Conservation (phyloP, 305 asterid species). For the Fraxinus floribunda region DNA sequence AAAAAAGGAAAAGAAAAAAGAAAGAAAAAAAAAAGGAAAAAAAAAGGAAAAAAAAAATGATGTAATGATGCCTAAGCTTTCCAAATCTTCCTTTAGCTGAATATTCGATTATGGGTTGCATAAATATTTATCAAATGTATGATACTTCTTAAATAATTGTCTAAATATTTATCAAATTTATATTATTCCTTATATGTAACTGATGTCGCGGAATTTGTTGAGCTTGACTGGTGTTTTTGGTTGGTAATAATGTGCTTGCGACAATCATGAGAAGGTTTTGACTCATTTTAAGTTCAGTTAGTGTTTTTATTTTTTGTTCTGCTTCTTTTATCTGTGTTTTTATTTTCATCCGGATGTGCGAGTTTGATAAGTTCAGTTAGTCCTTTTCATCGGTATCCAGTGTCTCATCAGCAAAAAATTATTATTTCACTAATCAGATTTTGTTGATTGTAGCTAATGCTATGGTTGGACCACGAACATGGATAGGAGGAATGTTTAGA, state of each 20-base stretch:
- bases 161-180: too few species aligned
- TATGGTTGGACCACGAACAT: slow-evolving; percentile 96
- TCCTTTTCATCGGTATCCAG: background rate
- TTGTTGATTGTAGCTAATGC: slow-evolving; percentile 70
- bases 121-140: too few species aligned
- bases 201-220: background rate
- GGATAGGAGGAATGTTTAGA: slow-evolving; percentile 87
- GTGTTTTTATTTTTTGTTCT: background rate
- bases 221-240: background rate
- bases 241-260: background rate
- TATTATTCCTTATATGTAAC: background rate
- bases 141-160: too few species aligned
- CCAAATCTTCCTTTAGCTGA: background rate
- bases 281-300: background rate
- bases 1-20: too few species aligned
- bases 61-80: background rate
- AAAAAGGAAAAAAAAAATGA: too few species aligned
- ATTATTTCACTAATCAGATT: slow-evolving; percentile 9
- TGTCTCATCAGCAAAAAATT: background rate
- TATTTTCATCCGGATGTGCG: background rate
- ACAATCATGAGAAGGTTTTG: background rate
- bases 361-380: background rate
- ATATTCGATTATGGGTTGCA: background rate
- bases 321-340: background rate
- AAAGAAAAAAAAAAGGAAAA: too few species aligned